Conservation (phyloP, 2,329 filamentous ascomycete genomes). For the Didymella pinodella region DNA sequence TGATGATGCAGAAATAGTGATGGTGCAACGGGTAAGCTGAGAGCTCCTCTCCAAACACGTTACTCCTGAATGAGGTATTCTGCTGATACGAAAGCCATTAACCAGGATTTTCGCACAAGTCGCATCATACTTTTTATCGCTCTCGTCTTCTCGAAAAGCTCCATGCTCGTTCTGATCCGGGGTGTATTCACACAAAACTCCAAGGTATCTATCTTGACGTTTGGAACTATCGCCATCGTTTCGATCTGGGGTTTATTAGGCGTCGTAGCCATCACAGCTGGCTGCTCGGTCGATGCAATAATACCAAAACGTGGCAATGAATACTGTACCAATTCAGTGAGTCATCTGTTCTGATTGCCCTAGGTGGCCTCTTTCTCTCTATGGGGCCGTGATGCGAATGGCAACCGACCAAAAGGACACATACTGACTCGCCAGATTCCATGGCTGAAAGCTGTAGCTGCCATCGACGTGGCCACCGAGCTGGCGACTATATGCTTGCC, state of each 20-base stretch:
- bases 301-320: not conserved
- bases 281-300: not conserved
- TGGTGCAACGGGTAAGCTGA: not conserved
- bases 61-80: not conserved
- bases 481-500: not conserved
- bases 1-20: not conserved
- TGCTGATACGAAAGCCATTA: not conserved
- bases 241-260: not conserved
- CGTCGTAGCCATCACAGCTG: not conserved
- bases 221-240: not conserved
- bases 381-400: not conserved
- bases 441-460: not conserved
- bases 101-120: not conserved
- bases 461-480: not conserved
- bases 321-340: not conserved
- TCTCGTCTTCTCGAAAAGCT: not conserved
- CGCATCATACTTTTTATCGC: not conserved
- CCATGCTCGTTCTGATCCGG: not conserved
- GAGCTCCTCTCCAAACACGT: not conserved
- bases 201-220: not conserved
- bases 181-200: not conserved
- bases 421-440: not conserved
- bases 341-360: not conserved
- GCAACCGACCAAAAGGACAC: not conserved
- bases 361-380: not conserved